Evolutionary conservation across 768 basidiomycete genomes (phyloP), one percentile per base, ranked within the genome.

Genomic region (Cystoderma amianthinum): DNA sequence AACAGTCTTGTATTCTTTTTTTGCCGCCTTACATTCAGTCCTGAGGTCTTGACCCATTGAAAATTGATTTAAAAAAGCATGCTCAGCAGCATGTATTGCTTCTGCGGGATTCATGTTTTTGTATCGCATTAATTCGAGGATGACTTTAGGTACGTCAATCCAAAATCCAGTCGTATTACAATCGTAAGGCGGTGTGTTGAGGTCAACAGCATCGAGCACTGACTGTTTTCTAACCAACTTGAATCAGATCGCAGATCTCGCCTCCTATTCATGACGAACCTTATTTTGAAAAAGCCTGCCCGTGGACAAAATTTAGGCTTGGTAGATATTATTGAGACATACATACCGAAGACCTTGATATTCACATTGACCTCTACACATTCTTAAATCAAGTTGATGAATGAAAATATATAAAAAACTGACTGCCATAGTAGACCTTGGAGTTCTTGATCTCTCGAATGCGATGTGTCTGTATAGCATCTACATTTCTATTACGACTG

Each of bases 81-180:
- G 92, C 48, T 82, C 71, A 2, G 91, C 90, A 3, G 88, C 75
- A 53, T 95, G 91, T 36, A 94, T 89, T 0, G 82, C 85, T 37
- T 77, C 90, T 0, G 90, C 87, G 1, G 79, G 71, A 44, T 81
- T 76, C 32, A 89, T 71, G 3, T 61, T 63, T 47, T 81, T 78
- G 9, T 48, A 46, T 10, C 60, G 59, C 55, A 91, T 65, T n/a
- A 80, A 53, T 4, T 67, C 54, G 36, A 90, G 57, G 16, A 76
- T 64, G 0, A 56, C 23, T 18, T 62, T 63, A 0, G 86, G 82
- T 1, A 92, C 64, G 51, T 93, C 85, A 18, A 93, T 63, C 90
- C 90, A 93, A 42, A 72, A 64, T 19, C 91, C 90, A 1, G 73
- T 79, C 1, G 83, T 77, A 43, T 81, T 75, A 17, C 79, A 78